Conservation (phyloP, 2,329 filamentous ascomycete species). For the Nigrospora sphaerica region DNA sequence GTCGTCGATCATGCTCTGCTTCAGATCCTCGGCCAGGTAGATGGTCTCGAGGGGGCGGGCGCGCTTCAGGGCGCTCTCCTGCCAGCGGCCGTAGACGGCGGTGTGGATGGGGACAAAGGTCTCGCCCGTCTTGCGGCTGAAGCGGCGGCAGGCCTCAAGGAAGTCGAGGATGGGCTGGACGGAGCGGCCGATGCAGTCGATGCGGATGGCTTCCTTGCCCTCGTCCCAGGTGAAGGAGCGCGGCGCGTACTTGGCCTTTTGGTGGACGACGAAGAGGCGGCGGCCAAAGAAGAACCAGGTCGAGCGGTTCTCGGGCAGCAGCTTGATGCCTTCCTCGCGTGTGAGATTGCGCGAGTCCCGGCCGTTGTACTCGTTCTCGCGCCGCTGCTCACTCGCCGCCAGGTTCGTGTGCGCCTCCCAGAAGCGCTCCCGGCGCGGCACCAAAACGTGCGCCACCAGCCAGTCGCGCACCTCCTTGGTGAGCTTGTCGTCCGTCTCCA, state of each 20-base stretch:
- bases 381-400: background rate
- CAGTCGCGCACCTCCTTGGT: background rate
- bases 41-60: constrained; percentile 76
- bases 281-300: background rate
- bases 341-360: background rate
- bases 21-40: constrained; percentile 80
- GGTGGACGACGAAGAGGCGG: background rate
- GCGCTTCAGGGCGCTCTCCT: too few relatives aligned
- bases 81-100: too few relatives aligned
- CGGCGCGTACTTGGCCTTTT: background rate
- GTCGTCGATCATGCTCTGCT: constrained; percentile 72
- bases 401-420: background rate
- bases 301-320: background rate
- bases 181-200: background rate
- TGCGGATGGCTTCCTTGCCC: background rate
- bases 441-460: background rate
- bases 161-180: background rate
- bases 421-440: background rate
- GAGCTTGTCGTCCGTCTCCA: background rate
- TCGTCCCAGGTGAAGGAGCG: background rate
- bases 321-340: background rate
- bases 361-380: background rate
- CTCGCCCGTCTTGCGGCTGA: background rate
- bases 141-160: background rate
- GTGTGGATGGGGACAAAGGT: background rate